phyloP scores from a whole-genome alignment of 192 early-diverging fungal species.

The Piromyces finnis region DNA sequence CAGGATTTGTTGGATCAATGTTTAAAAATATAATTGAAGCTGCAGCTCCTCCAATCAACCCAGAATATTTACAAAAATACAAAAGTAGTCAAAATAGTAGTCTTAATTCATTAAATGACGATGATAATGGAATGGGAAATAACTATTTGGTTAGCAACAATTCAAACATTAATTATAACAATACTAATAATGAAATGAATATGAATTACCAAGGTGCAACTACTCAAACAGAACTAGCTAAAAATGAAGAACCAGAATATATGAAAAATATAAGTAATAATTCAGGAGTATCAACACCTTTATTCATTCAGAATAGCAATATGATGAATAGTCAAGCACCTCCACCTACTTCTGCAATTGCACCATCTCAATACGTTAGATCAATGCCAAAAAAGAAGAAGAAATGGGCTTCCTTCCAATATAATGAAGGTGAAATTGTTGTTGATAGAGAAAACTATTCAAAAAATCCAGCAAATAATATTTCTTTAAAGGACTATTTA shows the following conservation, averaged over 20 bases:
- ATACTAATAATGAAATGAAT: background rate
- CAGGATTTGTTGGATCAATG: background rate
- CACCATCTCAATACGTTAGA: background rate
- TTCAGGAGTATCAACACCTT: background rate
- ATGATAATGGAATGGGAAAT: background rate
- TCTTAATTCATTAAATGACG: background rate
- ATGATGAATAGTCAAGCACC: background rate
- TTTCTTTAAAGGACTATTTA: background rate
- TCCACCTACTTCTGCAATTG: background rate
- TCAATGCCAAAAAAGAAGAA: background rate
- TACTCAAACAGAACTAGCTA: background rate
- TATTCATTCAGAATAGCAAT: background rate
- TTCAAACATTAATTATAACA: background rate
- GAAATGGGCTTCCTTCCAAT: background rate
- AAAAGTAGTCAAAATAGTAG: background rate
- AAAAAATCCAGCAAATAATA: background rate
- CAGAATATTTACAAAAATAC: background rate
- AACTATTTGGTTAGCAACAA: background rate
- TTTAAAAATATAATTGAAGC: background rate
- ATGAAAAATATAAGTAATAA: background rate
- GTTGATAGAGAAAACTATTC: background rate
- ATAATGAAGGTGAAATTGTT: background rate
- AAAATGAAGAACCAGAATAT: background rate
- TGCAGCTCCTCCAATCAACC: background rate
- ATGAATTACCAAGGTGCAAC: background rate